Base-by-base conservation (phyloP, 345 rosid species). In the Dipteronia dyeriana region DNA sequence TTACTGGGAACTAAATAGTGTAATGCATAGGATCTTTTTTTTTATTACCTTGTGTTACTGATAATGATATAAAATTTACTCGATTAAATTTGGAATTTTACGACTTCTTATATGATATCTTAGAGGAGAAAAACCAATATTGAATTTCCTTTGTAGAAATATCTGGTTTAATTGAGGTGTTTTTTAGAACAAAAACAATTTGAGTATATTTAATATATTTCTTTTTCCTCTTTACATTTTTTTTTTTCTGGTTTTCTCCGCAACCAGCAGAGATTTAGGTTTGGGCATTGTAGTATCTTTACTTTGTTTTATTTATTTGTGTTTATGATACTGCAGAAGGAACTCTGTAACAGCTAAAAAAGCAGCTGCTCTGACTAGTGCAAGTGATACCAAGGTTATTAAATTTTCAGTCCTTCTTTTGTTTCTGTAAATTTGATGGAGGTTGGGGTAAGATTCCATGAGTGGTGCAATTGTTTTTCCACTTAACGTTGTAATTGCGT, bases 341-440 rank as follows among this genome's bases (percentile, higher is more conserved):
- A 82, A 77, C 22, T 68, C 90, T 12, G 72, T 65, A 9, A 76
- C 83, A 39, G 20, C 56, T 70, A 84, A 75, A 68, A 83, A 63
- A 70, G 86, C 60, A 17, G 81, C 79, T 72, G 41, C 65, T 81
- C 74, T 75, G 34, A 77, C 78, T 53, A 70, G 76, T 72, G 82
- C 84, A 66, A 83, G 47, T 62, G 78, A 75, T 79, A 73, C 75
- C 17, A 88, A 87, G 95, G 94, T 91, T 78, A 70, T 51, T 79
- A 26, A 23, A 6, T 67, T 72, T 72, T 56, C 31, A 29, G 7
- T 31, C 68, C 38, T 75, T 53, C 17, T 12, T 66, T 45, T 53
- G 51, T 80, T 62, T 68, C 57, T 9, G 14, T 71, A 26, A 43
- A 51, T 34, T 6, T 29, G 38, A 1, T 79, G 25, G 54, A 6